phyloP scores from a whole-genome alignment of 345 rosid species.

The Citrus cavaleriei region DNA sequence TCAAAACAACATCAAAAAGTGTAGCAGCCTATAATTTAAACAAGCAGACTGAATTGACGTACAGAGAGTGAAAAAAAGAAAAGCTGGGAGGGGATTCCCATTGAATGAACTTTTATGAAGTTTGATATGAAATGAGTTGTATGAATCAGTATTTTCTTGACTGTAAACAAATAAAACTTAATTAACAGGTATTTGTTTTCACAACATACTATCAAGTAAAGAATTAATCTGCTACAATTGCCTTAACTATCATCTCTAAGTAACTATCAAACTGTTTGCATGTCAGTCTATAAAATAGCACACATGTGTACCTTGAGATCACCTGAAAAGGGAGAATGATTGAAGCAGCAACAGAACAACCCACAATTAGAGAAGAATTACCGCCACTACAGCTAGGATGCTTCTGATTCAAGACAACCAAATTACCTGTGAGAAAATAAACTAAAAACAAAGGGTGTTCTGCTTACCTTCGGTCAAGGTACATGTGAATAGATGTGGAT shows the following conservation, averaged over 20 bases:
- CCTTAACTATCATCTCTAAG: neutral
- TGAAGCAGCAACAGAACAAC: conserved; percentile 37
- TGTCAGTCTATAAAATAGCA: neutral
- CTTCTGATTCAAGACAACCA: conserved; percentile 45
- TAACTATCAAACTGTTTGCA: conserved; percentile 4
- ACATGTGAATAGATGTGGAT: conserved; percentile 56
- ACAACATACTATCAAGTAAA: neutral
- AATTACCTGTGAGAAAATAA: conserved; percentile 30
- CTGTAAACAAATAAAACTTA: neutral
- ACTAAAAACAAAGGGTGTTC: conserved; percentile 23
- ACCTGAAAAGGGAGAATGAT: conserved; percentile 50
- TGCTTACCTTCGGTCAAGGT: conserved; percentile 48
- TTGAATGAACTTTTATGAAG: neutral
- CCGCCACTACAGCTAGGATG: conserved; percentile 35
- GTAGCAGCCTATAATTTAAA: neutral
- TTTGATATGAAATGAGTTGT: neutral
- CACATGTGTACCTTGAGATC: conserved; percentile 64
- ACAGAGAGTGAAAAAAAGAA: neutral
- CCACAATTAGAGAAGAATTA: conserved; percentile 40
- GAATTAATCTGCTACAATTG: neutral
- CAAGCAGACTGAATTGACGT: neutral
- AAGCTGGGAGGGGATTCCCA: neutral
- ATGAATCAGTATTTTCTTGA: neutral
- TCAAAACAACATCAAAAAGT: neutral
- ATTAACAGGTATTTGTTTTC: neutral